A percentile compares a stretch with the other conserved stretches of the same genome.
Conservation (phyloP, 2,329 filamentous ascomycete species). For the Stachybotrys echinatus region DNA sequence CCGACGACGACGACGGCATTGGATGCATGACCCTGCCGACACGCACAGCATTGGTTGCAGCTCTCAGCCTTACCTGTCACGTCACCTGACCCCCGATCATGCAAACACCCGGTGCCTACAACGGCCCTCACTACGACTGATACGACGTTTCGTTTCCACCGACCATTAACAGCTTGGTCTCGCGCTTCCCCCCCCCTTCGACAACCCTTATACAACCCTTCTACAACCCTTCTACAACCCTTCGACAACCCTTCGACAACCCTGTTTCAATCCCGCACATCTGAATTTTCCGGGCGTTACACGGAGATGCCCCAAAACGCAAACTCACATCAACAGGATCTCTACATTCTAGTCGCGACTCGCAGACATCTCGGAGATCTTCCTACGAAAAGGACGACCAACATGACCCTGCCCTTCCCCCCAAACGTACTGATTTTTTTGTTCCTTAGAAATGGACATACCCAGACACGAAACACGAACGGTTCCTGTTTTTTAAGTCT, state of each 20-base stretch:
- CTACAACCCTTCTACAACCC: too few relatives aligned
- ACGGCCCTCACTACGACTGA: slow-evolving; percentile 7
- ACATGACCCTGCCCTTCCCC: background rate
- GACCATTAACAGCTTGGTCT: background rate
- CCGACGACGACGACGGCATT: slow-evolving; percentile 32
- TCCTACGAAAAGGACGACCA: too few relatives aligned
- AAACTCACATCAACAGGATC: background rate
- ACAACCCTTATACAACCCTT: too few relatives aligned
- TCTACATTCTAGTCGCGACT: background rate
- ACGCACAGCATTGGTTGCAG: slow-evolving; percentile 24
- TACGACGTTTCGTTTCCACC: slow-evolving; percentile 7
- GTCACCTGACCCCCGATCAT: slow-evolving; percentile 17
- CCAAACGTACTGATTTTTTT: background rate
- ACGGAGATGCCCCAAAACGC: background rate
- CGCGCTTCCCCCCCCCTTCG: too few relatives aligned
- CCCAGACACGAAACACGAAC: background rate
- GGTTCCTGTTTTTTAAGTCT: too few relatives aligned
- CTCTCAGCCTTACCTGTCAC: slow-evolving; percentile 8
- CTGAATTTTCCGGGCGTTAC: background rate
- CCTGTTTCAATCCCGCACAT: background rate
- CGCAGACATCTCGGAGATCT: too few relatives aligned
- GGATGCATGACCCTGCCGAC: slow-evolving; percentile 41
- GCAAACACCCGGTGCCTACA: too few relatives aligned
- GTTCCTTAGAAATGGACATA: background rate
- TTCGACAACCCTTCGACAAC: too few relatives aligned